Evolutionary conservation across 73 alveolate species (phyloP).

Genomic region (Paramecium tetraurelia): DNA sequence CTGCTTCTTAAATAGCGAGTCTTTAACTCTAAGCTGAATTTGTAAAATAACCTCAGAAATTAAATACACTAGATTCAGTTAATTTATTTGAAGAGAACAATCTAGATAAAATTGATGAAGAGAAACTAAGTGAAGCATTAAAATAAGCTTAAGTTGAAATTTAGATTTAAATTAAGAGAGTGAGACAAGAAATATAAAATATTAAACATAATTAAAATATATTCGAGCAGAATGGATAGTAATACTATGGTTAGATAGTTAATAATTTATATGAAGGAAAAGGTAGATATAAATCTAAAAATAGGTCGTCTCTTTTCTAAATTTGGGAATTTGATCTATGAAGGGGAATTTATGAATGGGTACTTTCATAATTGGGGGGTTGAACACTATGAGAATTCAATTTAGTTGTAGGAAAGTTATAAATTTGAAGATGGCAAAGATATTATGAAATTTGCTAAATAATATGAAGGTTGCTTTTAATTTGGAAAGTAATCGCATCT

Average conservation of each 20-base stretch:
- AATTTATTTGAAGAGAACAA: neutral
- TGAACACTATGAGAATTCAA: neutral
- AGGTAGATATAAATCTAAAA: neutral
- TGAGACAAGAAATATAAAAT: neutral
- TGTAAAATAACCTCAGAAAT: neutral
- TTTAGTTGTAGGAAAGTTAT: neutral
- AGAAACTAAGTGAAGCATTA: neutral
- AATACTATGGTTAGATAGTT: neutral
- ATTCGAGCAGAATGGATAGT: neutral
- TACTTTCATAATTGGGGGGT: neutral
- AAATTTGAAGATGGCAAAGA: neutral
- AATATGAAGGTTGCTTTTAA: neutral
- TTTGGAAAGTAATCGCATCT: neutral
- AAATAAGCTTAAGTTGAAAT: neutral
- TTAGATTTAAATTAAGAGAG: neutral
- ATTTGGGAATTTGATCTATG: neutral
- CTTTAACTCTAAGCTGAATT: neutral
- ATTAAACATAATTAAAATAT: neutral
- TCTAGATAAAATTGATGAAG: neutral
- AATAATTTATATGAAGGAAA: neutral
- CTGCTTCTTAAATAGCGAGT: neutral
- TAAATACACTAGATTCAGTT: neutral
- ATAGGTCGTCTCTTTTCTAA: neutral
- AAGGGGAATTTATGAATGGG: neutral
- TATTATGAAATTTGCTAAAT: neutral